Evolutionary conservation across 306 rosid species (phyloP).

Genomic region (Oxytropis ochrocephala): DNA sequence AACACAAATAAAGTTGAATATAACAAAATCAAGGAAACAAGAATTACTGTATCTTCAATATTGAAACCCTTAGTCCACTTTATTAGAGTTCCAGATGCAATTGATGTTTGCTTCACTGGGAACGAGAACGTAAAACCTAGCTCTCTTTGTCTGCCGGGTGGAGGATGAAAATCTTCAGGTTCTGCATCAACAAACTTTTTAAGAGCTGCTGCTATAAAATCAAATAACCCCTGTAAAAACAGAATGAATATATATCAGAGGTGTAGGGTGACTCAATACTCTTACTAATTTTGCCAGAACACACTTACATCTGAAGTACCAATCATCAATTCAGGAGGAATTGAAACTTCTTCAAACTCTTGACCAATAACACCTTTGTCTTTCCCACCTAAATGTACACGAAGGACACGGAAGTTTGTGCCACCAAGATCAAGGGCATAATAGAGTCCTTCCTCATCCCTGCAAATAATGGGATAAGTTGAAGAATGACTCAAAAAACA

Average conservation of each 20-base stretch:
- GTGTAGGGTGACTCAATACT: background rate
- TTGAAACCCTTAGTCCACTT: constrained; percentile 95
- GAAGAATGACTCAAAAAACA: background rate
- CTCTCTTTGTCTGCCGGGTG: constrained; percentile 81
- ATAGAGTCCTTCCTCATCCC: constrained; percentile 77
- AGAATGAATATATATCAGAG: constrained; percentile 12
- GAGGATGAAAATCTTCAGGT: constrained; percentile 67
- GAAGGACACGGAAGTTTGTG: constrained; percentile 88
- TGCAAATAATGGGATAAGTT: constrained; percentile 22
- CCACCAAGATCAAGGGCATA: constrained; percentile 96
- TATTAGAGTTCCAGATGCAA: constrained; percentile 76
- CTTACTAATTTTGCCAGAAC: constrained; percentile 9
- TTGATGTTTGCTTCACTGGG: constrained; percentile 80
- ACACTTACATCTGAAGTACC: constrained; percentile 74
- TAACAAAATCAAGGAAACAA: constrained; percentile 22
- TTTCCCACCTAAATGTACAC: constrained; percentile 82
- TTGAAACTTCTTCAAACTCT: constrained; percentile 76
- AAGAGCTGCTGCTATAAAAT: constrained; percentile 74
- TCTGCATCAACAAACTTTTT: constrained; percentile 68
- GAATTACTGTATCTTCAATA: constrained; percentile 58
- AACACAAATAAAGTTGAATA: constrained; percentile 5
- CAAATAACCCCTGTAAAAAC: constrained; percentile 70
- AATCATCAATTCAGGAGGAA: constrained; percentile 79
- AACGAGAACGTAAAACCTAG: constrained; percentile 92
- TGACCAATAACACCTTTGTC: constrained; percentile 47